Percentiles rank a stretch among this genome's conserved stretches.
Evolutionary conservation across 2,329 filamentous ascomycete genomes (phyloP).

Genomic region (Aspergillus pseudoterreus): DNA sequence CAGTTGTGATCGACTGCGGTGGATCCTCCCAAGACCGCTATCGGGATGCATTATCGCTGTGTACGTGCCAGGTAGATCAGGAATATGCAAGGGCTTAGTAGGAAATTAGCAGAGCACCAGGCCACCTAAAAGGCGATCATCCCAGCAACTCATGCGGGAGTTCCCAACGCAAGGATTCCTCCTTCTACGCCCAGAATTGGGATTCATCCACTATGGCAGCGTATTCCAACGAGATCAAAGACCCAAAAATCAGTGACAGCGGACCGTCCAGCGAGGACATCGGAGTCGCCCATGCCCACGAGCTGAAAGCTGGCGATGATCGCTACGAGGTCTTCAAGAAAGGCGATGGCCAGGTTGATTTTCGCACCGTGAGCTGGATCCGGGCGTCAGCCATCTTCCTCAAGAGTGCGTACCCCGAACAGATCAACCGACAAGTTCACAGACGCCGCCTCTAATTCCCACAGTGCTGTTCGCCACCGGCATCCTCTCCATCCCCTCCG

Average conservation of each 20-base stretch:
- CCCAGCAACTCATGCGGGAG: background rate
- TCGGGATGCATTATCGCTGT: background rate
- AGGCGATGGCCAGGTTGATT: constrained; percentile 47
- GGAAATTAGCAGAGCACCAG: too few relatives aligned
- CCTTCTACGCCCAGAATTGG: too few relatives aligned
- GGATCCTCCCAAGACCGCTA: background rate
- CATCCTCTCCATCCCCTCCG: constrained; percentile 17
- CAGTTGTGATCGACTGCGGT: background rate
- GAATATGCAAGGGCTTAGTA: too few relatives aligned
- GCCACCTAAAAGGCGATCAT: too few relatives aligned
- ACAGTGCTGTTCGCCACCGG: constrained; percentile 27
- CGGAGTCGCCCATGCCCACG: constrained; percentile 20
- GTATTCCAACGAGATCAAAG: constrained; percentile 5
- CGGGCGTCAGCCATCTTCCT: constrained; percentile 52
- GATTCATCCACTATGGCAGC: background rate
- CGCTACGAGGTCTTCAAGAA: constrained; percentile 49
- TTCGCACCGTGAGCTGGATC: constrained; percentile 53
- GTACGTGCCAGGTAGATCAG: too few relatives aligned
- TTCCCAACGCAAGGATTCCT: background rate
- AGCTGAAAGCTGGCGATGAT: constrained; percentile 18
- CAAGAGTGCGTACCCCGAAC: constrained; percentile 33
- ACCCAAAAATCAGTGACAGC: constrained; percentile 6
- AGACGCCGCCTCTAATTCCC: background rate
- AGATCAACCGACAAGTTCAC: too few relatives aligned
- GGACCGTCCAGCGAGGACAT: constrained; percentile 17